Evolutionary conservation across 1,284 basidiomycete species (phyloP).

Genomic region (Apiotrichum gracile): DNA sequence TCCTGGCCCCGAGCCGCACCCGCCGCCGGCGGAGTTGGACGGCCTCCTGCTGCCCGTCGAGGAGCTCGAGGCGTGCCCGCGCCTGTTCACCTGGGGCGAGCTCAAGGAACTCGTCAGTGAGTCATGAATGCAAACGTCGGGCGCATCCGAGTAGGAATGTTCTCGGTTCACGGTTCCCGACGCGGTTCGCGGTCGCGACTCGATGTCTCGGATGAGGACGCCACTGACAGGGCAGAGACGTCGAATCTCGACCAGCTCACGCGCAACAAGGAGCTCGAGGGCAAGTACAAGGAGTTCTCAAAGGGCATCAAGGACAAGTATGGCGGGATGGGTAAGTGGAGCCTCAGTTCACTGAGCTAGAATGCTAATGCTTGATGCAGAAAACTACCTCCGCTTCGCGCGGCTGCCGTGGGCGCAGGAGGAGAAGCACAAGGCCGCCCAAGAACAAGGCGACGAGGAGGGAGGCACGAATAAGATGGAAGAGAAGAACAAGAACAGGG

Average conservation of each 20-base stretch:
- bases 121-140: neutral
- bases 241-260: constrained; percentile 30
- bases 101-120: constrained; percentile 39
- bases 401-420: constrained; percentile 39
- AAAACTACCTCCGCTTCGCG: constrained; percentile 38
- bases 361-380: constrained; percentile 13
- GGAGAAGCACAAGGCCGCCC: too few relatives aligned
- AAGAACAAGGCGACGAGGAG: too few relatives aligned
- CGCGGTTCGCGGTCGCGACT: too few relatives aligned
- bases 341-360: neutral
- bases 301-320: constrained; percentile 27
- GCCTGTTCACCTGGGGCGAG: constrained; percentile 45
- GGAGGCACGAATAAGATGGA: too few relatives aligned
- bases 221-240: neutral
- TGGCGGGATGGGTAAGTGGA: constrained; percentile 35
- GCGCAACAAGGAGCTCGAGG: constrained; percentile 40
- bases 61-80: constrained; percentile 41
- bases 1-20: constrained; percentile 30
- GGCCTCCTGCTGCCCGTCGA: constrained; percentile 40
- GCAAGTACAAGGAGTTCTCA: constrained; percentile 39
- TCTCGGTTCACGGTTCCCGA: too few relatives aligned
- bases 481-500: too few relatives aligned
- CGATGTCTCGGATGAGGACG: too few relatives aligned
- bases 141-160: too few relatives aligned
- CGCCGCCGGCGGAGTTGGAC: constrained; percentile 24